Evolutionary conservation across 2,329 filamentous ascomycete genomes (phyloP), one percentile per base, ranked within the genome.

Genomic region (Fusarium transvaalense): DNA sequence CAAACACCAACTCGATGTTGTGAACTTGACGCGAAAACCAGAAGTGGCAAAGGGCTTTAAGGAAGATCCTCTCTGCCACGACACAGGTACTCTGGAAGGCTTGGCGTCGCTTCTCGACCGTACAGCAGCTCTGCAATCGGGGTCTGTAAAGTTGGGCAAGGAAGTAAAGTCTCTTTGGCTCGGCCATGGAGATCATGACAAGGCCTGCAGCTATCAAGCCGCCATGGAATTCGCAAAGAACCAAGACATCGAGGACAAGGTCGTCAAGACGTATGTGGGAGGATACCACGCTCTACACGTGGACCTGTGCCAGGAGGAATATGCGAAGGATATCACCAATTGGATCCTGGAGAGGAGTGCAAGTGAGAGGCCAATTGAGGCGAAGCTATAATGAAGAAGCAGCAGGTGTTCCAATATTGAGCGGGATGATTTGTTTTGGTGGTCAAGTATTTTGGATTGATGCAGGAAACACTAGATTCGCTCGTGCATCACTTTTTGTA

Each of bases 1-100:
- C 69, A 82, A 87, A 64, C 87, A 92, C 66, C 84, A 85, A 46
- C 82, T 97, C 25, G 86, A 91, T 45, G 78, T 87, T 3, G 84
- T 85, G 62, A 84, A 90, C 64, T 76, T 97, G 56, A 89, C 86
- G 35, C 87, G 93, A 25, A 91, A 95, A 78, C 82, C 85, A 25
- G 86, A 81, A 23, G 87, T 92, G 4, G 84, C 86, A 54, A 82
- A 86, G 73, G 84, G 82, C 27, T 85, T 92, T 68, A 80, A 82
- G 4, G 84, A 87, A 31, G 94, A 97, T 78, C 76, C 83, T 50
- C 82, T 97, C 53, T 89, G 90, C 78, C 94, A 97, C 79, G 86
- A 95, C 78, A 95, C 89, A 3, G 94, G 93, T 35, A 97, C 94
- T 9, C 83, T 97, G n/a, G 90, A 94, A 77, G 92, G 92, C 1